Evolutionary conservation across 2,329 filamentous ascomycete genomes (phyloP), one percentile per base, ranked within the genome.

Genomic region (Plectosphaerella plurivora): DNA sequence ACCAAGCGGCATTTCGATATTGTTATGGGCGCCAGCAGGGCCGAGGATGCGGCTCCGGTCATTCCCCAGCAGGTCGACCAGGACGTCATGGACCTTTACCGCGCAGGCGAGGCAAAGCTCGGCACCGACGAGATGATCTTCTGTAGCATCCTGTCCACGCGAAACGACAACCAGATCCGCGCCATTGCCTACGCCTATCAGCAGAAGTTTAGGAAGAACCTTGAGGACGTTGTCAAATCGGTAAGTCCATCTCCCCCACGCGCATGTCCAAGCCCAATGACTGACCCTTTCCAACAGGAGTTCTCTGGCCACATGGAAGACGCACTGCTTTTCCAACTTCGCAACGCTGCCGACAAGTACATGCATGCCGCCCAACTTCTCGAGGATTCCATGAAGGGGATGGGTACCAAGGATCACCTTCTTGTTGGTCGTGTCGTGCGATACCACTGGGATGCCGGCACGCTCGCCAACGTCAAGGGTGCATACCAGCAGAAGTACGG

Each of bases 261-360:
- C 28, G 28, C 28, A 33, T 33, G 28, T 12, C 28, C 28, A 33
- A 5, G 20, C 22, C 1, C 41, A 45, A 25, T 47, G 12, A 44
- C 47, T 42, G 33, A 12, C 16, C 6, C 4, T 53, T 9, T 55
- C 28, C 28, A 33, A 9, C 28, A 86, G 73, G 85, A 94, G 63
- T 97, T 97, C 70, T 89, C 86, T 0, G 93, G 93, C 1, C 93
- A 97, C 66, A 97, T 97, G 91, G 78, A 92, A 66, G 82, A 89
- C 15, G 91, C 91, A 0, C 79, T 97, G 1, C 72, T 94, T 24
- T 85, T 84, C 65, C 91, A 96, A 68, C 74, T 97, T n/a, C 80
- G 81, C 11, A 78, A 86, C 12, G 93, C 89, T 3, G 74, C 82
- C 6, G 91, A 97, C 69, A 89, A 87, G 59, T 90, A 89, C 53